These are phyloP conservation scores for Synchytrium microbalum DNA, from an alignment of 371 early-diverging fungal genomes.

Conservation along the genomic window DNA sequence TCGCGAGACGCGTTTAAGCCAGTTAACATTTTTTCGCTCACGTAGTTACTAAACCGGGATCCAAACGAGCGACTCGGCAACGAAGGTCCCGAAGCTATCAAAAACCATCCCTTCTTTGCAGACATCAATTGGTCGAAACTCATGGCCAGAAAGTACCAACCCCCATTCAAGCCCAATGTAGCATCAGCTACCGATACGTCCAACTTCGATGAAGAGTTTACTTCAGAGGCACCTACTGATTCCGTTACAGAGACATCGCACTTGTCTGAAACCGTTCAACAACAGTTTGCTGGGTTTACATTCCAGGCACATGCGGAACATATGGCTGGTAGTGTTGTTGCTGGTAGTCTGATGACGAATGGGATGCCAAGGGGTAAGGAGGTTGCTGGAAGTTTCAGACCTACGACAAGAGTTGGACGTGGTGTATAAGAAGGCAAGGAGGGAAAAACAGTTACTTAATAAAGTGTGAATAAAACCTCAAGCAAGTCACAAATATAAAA, in stretches of 20 bases:
- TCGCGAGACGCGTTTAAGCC: conserved; percentile 41
- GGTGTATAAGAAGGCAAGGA: background rate
- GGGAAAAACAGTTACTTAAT: background rate
- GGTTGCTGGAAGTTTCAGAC: background rate
- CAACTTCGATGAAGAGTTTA: conserved; percentile 70
- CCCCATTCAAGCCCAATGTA: conserved; percentile 91
- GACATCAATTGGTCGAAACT: conserved; percentile 86
- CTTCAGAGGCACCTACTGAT: conserved; percentile 73
- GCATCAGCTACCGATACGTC: conserved; percentile 57
- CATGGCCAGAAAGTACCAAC: conserved; percentile 75
- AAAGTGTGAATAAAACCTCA: no score
- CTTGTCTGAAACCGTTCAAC: conserved; percentile 81
- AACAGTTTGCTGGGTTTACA: conserved; percentile 93
- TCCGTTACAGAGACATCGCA: conserved; percentile 64
- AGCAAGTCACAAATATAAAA: no score
- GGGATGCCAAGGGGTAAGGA: background rate
- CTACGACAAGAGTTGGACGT: background rate
- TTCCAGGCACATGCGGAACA: conserved; percentile 31
- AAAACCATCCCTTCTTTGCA: conserved; percentile 84
- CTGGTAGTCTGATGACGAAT: background rate
- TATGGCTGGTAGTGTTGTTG: background rate
- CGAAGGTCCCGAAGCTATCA: conserved; percentile 82
- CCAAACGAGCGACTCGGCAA: conserved; percentile 74
- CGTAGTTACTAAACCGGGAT: conserved; percentile 70
- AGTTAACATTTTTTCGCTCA: conserved; percentile 8